Percentiles rank a stretch among this genome's conserved stretches.
phyloP scores from a whole-genome alignment of 768 basidiomycete genomes.

The Kondoa subrosea region DNA sequence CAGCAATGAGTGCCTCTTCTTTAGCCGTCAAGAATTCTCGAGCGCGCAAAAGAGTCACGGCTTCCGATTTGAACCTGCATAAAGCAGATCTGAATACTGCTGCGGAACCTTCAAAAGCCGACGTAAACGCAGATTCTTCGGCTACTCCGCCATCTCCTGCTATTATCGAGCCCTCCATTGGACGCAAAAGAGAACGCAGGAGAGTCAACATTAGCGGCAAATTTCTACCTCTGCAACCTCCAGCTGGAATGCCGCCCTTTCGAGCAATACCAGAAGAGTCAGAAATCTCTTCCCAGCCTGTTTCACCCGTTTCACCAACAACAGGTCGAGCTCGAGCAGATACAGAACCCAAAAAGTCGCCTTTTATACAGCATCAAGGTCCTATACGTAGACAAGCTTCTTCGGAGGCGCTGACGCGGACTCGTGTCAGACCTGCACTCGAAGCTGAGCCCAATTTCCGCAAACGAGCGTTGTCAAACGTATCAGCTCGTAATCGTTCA shows the following conservation, averaged over 20 bases:
- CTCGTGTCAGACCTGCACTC: not conserved
- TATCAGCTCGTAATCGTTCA: not conserved
- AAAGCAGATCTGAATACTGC: not conserved
- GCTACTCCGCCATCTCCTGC: not conserved
- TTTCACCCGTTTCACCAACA: not conserved
- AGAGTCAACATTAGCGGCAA: slow-evolving; percentile 6
- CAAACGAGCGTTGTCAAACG: not conserved
- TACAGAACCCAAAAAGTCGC: slow-evolving; percentile 3
- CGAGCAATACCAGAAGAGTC: slow-evolving; percentile 1
- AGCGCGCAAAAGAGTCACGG: not conserved
- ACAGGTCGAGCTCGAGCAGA: not conserved
- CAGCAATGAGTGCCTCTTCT: not conserved
- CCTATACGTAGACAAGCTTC: not conserved
- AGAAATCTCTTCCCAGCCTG: not conserved
- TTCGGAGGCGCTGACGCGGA: not conserved
- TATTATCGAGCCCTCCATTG: not conserved
- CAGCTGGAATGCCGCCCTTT: slow-evolving; percentile 1
- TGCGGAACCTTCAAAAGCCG: not conserved
- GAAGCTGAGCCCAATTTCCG: not conserved
- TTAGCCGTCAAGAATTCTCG: not conserved
- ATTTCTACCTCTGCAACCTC: not conserved
- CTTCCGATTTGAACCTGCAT: not conserved
- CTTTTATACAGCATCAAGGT: not conserved
- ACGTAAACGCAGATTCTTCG: not conserved
- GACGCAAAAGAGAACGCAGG: not conserved